Evolutionary conservation across 2,329 filamentous ascomycete genomes (phyloP), one percentile per base, ranked within the genome.

Genomic region (Achaetomium macrosporum): DNA sequence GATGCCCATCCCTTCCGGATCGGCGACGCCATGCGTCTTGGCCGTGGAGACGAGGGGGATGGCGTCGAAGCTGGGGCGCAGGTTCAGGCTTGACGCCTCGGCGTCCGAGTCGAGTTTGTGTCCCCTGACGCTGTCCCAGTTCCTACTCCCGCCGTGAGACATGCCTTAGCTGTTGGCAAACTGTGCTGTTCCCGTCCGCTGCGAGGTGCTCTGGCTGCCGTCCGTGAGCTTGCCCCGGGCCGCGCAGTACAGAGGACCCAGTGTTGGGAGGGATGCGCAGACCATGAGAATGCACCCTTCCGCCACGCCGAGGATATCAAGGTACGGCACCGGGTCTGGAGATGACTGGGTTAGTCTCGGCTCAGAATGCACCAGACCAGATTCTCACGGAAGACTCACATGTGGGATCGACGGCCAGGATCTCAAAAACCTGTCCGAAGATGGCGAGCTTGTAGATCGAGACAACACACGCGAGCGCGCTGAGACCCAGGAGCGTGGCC

Each of bases 381-480:
- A 33, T 13, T 16, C 4, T 39, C n/a, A 33, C 9, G 16, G 12
- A n/a, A 43, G 1, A 39, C 52, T 44, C 41, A 55, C 52, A 55
- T 11, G 52, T 55, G 11, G 46, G 43, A 12, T 55, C 52, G 3
- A 19, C 15, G 8, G 39, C 47, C 47, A 55, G 17, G 8, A 55
- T 51, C 11, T 47, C 39, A n/a, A 55, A 55, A 6, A 55, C 29
- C 33, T 55, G 30, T 2, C 47, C 47, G 16, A 55, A 51, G n/a
- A 55, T 56, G 45, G 36, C 45, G 1, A 55, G 49, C 29, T 55
- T 55, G 48, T 55, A 55, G 7, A 55, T 42, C 11, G 53, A 55
- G 2, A 55, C 48, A 11, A 52, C 44, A 25, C 42, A 55, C 6
- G 44, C 53, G 31, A 52, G 30, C 9, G 30, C 40, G 20, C 44